These are phyloP conservation scores for Collybiopsis luxurians DNA, from an alignment of 768 basidiomycete genomes.

Conservation along the genomic window DNA sequence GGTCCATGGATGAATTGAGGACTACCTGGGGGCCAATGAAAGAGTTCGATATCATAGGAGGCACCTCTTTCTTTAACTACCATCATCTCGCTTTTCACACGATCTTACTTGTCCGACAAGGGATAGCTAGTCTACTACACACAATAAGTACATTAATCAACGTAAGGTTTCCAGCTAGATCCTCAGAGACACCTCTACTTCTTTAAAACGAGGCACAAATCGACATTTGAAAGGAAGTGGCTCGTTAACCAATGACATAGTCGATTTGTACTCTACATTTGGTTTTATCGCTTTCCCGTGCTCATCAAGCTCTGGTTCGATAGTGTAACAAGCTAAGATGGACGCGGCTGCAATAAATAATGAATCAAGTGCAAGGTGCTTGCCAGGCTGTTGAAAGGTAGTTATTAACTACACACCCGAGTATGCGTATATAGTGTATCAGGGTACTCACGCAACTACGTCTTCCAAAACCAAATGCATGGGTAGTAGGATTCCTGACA, in stretches of 20 bases:
- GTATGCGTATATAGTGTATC: too few species aligned
- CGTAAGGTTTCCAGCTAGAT: too few species aligned
- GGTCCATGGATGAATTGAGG: too few species aligned
- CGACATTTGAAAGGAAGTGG: not conserved
- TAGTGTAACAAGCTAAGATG: constrained; percentile 7
- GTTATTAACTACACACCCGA: too few species aligned
- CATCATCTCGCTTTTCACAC: too few species aligned
- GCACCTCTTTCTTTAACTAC: too few species aligned
- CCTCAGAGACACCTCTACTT: constrained; percentile 18
- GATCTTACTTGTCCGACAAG: too few species aligned
- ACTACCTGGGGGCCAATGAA: too few species aligned
- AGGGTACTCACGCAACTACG: not conserved
- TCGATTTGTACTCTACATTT: not conserved
- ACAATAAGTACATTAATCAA: too few species aligned
- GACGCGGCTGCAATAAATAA: constrained; percentile 9
- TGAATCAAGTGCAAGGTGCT: constrained; percentile 6
- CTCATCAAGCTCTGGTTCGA: constrained; percentile 4
- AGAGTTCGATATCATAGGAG: too few species aligned
- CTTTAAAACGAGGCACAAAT: not conserved
- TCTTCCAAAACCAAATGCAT: not conserved
- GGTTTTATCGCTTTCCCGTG: not conserved
- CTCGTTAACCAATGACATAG: not conserved
- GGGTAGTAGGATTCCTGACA: not conserved
- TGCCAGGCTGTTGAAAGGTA: not conserved
- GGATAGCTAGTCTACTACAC: too few species aligned